A percentile compares a stretch with the other conserved stretches of the same genome.
Evolutionary conservation across 2,329 filamentous ascomycete genomes (phyloP).

Genomic region (Xylariaceae sp.): DNA sequence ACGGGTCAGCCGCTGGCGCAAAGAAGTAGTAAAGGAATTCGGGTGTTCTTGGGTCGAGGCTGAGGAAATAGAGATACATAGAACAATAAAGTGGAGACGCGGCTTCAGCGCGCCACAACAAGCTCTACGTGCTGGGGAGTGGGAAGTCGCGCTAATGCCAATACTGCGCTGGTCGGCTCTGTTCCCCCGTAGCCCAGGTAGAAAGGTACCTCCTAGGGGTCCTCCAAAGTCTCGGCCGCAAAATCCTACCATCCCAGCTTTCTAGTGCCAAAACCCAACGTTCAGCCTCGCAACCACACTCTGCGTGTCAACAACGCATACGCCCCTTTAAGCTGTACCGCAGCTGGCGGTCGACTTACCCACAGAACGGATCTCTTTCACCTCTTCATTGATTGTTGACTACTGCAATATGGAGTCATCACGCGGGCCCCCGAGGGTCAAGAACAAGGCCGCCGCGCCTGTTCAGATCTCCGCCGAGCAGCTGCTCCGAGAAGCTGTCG

Average conservation of each 20-base stretch:
- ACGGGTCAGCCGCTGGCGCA: background rate
- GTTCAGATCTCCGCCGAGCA: conserved; percentile 95
- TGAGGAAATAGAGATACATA: background rate
- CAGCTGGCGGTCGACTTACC: too few relatives aligned
- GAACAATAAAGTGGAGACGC: conserved; percentile 10
- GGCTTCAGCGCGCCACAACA: too few relatives aligned
- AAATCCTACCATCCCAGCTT: conserved; percentile 6
- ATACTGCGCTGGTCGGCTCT: too few relatives aligned
- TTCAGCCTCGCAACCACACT: conserved; percentile 9
- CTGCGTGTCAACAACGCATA: background rate
- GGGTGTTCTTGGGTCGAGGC: too few relatives aligned
- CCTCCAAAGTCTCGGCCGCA: background rate
- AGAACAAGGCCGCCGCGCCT: conserved; percentile 94
- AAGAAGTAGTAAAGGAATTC: background rate
- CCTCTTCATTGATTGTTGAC: too few relatives aligned
- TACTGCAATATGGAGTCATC: conserved; percentile 76
- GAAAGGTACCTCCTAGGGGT: too few relatives aligned
- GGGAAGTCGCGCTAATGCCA: too few relatives aligned
- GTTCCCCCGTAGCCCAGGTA: too few relatives aligned
- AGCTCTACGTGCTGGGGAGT: too few relatives aligned
- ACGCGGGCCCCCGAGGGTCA: conserved; percentile 90
- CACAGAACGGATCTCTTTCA: too few relatives aligned
- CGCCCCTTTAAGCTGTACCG: too few relatives aligned
- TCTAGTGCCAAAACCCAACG: background rate
- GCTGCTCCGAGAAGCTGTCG: conserved; percentile 92